Base-by-base conservation (phyloP, 1,284 basidiomycete genomes). In the Trichosporon asahii region DNA sequence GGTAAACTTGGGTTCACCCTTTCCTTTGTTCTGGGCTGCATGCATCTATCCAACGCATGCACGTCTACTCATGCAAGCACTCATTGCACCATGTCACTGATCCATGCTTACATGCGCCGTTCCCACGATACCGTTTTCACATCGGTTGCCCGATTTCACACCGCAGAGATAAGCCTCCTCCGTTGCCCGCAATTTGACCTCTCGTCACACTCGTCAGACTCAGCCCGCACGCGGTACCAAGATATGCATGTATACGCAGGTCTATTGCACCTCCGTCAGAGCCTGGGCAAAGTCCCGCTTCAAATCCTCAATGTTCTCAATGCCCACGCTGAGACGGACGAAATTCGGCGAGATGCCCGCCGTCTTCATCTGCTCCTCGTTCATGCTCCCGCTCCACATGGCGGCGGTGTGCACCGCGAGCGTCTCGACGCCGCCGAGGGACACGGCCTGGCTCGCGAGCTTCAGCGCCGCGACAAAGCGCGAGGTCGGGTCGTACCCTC, bases 281-380 rank as follows among this genome's bases (percentile, higher is more conserved):
- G 69, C 66, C 69, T 68, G 66, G 7, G 14, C 66, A 70, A 70
- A 70, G 66, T 70, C 69, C 44, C n/a, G 35, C 64, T 70, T 63
- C 23, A 70, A 66, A 44, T 70, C 69, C 2, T 63, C 66, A 40
- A 70, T 68, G 66, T 70, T 68, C 69, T 70, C 69, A 9, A 70
- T 44, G 0, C 69, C 69, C 14, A 70, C 57, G 15, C 29, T 40
- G 9, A 68, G 46, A 1, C 69, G 66, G 7, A 70, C 69, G 57
- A 70, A 70, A 64, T 70, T 70, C n/a, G 69, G 69, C 33, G 64
- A 55, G 27, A 70, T 70, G 27, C 69, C 69, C 3, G 69, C 69
- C 25, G 55, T 46, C 12, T 12, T 4, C 69, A 70, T 70, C 64
- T 70, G 69, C 33, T 53, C 69, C 31, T 70, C 69, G 64, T 55